These are phyloP conservation scores for Lasiodiplodia sp. DNA, from an alignment of 2,329 filamentous ascomycete genomes.

Conservation along the genomic window DNA sequence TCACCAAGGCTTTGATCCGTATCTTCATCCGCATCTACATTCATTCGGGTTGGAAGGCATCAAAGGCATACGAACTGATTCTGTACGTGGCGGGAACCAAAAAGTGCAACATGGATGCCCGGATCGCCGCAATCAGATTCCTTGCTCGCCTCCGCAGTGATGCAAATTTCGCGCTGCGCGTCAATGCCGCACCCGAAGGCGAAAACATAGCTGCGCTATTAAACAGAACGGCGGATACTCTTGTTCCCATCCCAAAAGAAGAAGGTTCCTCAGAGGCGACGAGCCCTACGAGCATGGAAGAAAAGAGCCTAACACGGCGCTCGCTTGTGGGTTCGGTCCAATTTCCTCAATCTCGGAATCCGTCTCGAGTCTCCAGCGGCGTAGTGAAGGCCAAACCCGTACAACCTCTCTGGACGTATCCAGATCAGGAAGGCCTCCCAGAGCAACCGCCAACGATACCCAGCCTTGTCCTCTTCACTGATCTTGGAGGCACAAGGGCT, in stretches of 20 bases:
- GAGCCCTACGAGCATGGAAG: constrained; percentile 7
- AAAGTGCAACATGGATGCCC: constrained; percentile 45
- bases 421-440: constrained; percentile 51
- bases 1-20: constrained; percentile 73
- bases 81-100: constrained; percentile 43
- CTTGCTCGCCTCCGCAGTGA: constrained; percentile 86
- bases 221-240: constrained; percentile 66
- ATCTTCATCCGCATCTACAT: constrained; percentile 80
- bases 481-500: constrained; percentile 43
- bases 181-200: constrained; percentile 74
- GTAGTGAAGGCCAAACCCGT: constrained; percentile 39
- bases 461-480: constrained; percentile 61
- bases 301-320: neutral
- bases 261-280: constrained; percentile 33
- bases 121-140: constrained; percentile 47
- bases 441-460: constrained; percentile 58
- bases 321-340: constrained; percentile 13
- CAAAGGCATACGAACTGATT: constrained; percentile 50
- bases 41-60: constrained; percentile 69
- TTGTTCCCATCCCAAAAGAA: constrained; percentile 52
- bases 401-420: constrained; percentile 63
- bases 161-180: constrained; percentile 76
- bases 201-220: constrained; percentile 75
- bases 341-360: constrained; percentile 6
- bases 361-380: constrained; percentile 16